phyloP scores from a whole-genome alignment of 2,329 filamentous ascomycete genomes.

The Claviceps sp. region DNA sequence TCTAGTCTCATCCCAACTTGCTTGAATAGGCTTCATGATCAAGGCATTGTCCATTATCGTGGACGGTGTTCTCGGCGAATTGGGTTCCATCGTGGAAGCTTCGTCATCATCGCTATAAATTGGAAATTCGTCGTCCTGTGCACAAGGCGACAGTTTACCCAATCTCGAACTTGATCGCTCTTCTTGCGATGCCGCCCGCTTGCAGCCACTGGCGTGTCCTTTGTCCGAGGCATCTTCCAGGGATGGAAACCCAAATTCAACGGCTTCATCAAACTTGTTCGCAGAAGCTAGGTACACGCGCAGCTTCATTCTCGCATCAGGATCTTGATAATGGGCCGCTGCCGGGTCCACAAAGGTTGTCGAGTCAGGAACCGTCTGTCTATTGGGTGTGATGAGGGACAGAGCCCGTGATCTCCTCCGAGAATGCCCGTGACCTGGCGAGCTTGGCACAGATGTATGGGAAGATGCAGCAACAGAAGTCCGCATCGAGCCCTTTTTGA shows the following conservation, averaged over 20 bases:
- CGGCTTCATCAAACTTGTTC: slow-evolving; percentile 88
- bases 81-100: slow-evolving; percentile 40
- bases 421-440: slow-evolving; percentile 20
- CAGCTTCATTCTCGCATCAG: slow-evolving; percentile 74
- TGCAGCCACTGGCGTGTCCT: slow-evolving; percentile 13
- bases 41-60: slow-evolving; percentile 26
- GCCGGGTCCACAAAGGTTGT: slow-evolving; percentile 45
- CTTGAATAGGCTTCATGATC: slow-evolving; percentile 14
- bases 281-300: slow-evolving; percentile 77
- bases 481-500: slow-evolving; percentile 25
- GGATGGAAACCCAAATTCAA: slow-evolving; percentile 84
- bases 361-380: slow-evolving; percentile 18
- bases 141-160: slow-evolving; percentile 43
- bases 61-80: slow-evolving; percentile 45
- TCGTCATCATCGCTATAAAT: slow-evolving; percentile 36
- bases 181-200: slow-evolving; percentile 13
- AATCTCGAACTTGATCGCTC: slow-evolving; percentile 21
- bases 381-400: slow-evolving; percentile 37
- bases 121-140: slow-evolving; percentile 44
- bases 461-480: slow-evolving; percentile 14
- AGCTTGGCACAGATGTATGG: slow-evolving; percentile 10
- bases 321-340: slow-evolving; percentile 79
- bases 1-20: slow-evolving; percentile 13
- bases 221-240: slow-evolving; percentile 29
- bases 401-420: slow-evolving; percentile 42